Evolutionary conservation across 2,329 filamentous ascomycete genomes (phyloP).

Genomic region (Paraphoma chrysanthemicola): DNA sequence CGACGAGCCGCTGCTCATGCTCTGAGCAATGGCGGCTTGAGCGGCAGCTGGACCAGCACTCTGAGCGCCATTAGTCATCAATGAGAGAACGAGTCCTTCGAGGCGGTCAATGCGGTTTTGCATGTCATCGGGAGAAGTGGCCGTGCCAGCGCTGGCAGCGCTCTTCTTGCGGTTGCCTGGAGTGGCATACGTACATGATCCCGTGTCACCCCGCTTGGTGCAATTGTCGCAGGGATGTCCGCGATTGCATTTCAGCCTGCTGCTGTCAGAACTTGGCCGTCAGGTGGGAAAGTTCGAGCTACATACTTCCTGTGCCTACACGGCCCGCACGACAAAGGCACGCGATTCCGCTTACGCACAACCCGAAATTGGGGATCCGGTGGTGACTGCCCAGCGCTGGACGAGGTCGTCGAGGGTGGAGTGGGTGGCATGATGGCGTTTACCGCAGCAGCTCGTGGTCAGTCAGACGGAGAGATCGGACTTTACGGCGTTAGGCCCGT

Average conservation of each 20-base stretch:
- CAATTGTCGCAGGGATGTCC: conserved; percentile 93
- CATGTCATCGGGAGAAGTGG: conserved; percentile 87
- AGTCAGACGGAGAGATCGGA: conserved; percentile 20
- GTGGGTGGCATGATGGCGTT: conserved; percentile 71
- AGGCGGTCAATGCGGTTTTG: conserved; percentile 96
- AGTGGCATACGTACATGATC: conserved; percentile 83
- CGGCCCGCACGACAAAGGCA: conserved; percentile 89
- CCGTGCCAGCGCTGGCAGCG: conserved; percentile 59
- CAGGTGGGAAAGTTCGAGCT: conserved; percentile 22
- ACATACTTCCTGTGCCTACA: conserved; percentile 88
- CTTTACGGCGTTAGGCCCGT: conserved; percentile 35
- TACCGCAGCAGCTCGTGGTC: not conserved
- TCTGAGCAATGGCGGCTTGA: conserved; percentile 62
- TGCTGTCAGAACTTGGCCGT: conserved; percentile 20
- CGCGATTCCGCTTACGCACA: conserved; percentile 88
- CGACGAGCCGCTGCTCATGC: conserved; percentile 48
- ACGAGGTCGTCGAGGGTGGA: conserved; percentile 78
- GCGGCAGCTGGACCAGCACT: conserved; percentile 65
- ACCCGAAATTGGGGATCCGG: conserved; percentile 87
- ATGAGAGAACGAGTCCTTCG: conserved; percentile 86
- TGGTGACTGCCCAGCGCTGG: conserved; percentile 78
- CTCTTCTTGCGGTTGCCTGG: conserved; percentile 75
- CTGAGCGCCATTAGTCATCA: conserved; percentile 88
- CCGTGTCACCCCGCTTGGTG: conserved; percentile 81
- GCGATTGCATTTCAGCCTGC: conserved; percentile 88